Base-by-base conservation (phyloP, 257 asterid genomes). In the Oldenlandia corymbosa region DNA sequence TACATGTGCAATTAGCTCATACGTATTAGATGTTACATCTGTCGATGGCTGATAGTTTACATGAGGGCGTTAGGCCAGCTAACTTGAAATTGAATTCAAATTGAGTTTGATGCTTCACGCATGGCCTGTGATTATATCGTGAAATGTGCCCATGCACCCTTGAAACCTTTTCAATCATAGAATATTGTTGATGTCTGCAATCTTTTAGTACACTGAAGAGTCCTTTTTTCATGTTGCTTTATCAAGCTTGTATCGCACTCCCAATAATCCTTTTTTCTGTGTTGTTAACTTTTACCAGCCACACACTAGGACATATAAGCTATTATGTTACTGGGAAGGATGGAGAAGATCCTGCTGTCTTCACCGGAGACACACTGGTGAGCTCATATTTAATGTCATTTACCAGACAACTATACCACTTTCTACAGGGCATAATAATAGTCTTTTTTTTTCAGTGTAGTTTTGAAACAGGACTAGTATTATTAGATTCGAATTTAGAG, bases 281-380 rank as follows among this genome's bases (percentile, higher is more conserved):
- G 31, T 57, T 53, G 46, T 27, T 8, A 18, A 30, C 28, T 54
- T 65, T 66, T 76, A 50, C 70, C 91, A 93, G 97, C 84, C 99
- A 90, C 71, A 90, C 99, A 21, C 85, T 79, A 71, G 97, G 97
- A 68, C 99, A 87, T 69, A 85, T 90, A 74, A 87, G 99, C 68
- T 93, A 85, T 88, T 87, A 87, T 41, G 80, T 93, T 10, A 93
- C 96, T 11, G 86, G 85, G 55, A 85, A 84, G 74, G 95, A 83
- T 47, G 96, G 83, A 73, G 90, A 83, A 39, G 92, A 80, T 67
- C 90, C 92, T 36, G 94, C 94, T 31, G 96, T 93, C 60, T 93
- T 93, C 74, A 93, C 99, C 16, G 96, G 99, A 41, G 99, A 93
- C 74, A 90, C 99, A 64, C 47, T 93, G 95, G 96, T 90, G 77